Conservation (phyloP, 108 stramenopile species). For the Mayamaea pseudoterrestris region DNA sequence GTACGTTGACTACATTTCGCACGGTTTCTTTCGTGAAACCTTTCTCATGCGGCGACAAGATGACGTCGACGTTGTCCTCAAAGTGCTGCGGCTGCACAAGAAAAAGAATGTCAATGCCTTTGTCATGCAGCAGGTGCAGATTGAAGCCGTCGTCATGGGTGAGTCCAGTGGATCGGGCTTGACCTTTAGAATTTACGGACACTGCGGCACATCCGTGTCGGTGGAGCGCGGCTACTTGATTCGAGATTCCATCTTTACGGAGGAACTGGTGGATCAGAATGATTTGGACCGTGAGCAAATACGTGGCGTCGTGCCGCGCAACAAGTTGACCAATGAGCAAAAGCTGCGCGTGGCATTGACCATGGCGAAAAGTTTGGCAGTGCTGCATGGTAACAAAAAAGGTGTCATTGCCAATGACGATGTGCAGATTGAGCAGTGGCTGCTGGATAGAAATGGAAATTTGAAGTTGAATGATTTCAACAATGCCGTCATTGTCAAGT, state of each 20-base stretch:
- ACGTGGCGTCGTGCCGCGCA: conserved; percentile 23
- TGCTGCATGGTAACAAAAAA: conserved; percentile 34
- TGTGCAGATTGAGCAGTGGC: conserved; percentile 44
- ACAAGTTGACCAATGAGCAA: conserved; percentile 30
- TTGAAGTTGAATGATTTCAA: conserved; percentile 78
- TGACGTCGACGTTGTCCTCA: neutral
- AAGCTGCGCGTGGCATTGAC: conserved; percentile 45
- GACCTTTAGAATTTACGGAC: conserved; percentile 24
- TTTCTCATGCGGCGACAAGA: neutral
- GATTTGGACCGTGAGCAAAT: conserved; percentile 1
- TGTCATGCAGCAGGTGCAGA: too few species aligned
- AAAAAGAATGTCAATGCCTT: neutral
- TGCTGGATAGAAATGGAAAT: conserved; percentile 15
- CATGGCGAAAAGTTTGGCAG: conserved; percentile 54
- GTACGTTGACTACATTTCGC: conserved; percentile 43
- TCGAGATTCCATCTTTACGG: conserved; percentile 10
- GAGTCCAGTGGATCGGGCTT: conserved; percentile 21
- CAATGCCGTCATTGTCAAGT: conserved; percentile 56
- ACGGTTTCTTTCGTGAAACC: neutral
- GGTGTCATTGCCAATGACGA: conserved; percentile 66
- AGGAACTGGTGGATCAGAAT: conserved; percentile 7
- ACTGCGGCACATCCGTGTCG: conserved; percentile 25
- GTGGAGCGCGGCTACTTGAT: conserved; percentile 19
- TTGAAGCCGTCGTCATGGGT: conserved; percentile 46
- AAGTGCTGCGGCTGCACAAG: neutral